These are phyloP conservation scores for Suillus subaureus DNA, from an alignment of 768 basidiomycete genomes.

Conservation along the genomic window DNA sequence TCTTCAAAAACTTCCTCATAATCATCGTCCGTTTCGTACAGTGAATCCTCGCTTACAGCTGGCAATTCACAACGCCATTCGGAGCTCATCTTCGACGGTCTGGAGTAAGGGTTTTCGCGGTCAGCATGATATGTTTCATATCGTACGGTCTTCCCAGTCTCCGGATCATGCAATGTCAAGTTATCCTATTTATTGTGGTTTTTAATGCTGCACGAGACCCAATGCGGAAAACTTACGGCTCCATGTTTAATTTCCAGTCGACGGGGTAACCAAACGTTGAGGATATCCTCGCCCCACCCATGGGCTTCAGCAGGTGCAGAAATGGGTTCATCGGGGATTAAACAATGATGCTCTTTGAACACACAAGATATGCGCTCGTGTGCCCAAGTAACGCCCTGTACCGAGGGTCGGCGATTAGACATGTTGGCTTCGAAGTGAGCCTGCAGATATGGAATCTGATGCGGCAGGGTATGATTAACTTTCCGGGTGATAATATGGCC, in stretches of 20 bases:
- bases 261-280: constrained; percentile 52
- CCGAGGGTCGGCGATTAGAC: constrained; percentile 22
- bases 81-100: constrained; percentile 13
- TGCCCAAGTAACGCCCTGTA: constrained; percentile 26
- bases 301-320: constrained; percentile 34
- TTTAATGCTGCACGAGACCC: neutral
- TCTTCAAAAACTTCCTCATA: constrained; percentile 43
- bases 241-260: constrained; percentile 34
- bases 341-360: constrained; percentile 50
- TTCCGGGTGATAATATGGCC: constrained; percentile 3
- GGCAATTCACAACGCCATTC: constrained; percentile 29
- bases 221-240: constrained; percentile 31
- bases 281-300: constrained; percentile 42
- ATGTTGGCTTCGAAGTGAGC: constrained; percentile 26
- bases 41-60: constrained; percentile 6
- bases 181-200: constrained; percentile 36
- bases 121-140: constrained; percentile 50
- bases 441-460: constrained; percentile 26
- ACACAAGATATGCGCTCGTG: constrained; percentile 43
- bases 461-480: constrained; percentile 14
- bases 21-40: constrained; percentile 37
- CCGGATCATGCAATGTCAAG: constrained; percentile 44
- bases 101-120: constrained; percentile 38
- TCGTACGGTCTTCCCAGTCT: constrained; percentile 38
- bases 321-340: constrained; percentile 41